Base-by-base conservation (phyloP, 2,329 filamentous ascomycete genomes). In the Sporothrix dimorphospora region DNA sequence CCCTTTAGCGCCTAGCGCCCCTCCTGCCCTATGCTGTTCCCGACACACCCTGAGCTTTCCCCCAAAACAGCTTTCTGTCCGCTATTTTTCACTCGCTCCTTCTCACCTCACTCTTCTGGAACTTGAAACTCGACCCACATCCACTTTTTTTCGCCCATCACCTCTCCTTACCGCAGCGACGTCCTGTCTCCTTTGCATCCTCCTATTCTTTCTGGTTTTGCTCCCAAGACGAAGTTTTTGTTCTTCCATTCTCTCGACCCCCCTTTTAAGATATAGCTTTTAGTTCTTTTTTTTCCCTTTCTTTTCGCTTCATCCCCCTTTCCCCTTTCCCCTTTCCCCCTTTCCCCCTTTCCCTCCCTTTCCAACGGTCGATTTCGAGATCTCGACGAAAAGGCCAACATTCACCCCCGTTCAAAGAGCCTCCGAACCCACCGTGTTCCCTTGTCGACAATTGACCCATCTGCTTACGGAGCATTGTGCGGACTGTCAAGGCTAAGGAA, bases 101-200 rank as follows among this genome's bases (percentile, higher is more conserved):
- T 59, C 55, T 57, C 57, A 51, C 67, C 38, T 69, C 21, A 14
- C 19, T 19, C 27, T 55, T 66, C 34, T 49, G 53, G 55, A 71
- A 71, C 72, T 69, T 73, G 69, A 71, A 73, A 71, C 72, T 59
- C 30, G 69, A 69, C 70, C 72, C 72, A 71, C 72, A 42, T 69
- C 69, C 19, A 12, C 70, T 68, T 71, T 68, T 71, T 71, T 73
- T 65, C 21, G 42, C 45, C 55, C 42, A 24, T 69, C 63, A 65
- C 27, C 14, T 55, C 38, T 34, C 53, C 63, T 61, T 55, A 40
- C 63, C 27, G 12, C 24, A 34, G 42, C 53, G 11, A 47, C 49
- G 19, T 66, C 5, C 12, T 69, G n/a, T 61, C 27, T 61, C 59
- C 45, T 47, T 63, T 49, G 30, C 47, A 38, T 65, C 38, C 49